Base-by-base conservation (phyloP, 257 asterid genomes). In the Fraxinus anomala region DNA sequence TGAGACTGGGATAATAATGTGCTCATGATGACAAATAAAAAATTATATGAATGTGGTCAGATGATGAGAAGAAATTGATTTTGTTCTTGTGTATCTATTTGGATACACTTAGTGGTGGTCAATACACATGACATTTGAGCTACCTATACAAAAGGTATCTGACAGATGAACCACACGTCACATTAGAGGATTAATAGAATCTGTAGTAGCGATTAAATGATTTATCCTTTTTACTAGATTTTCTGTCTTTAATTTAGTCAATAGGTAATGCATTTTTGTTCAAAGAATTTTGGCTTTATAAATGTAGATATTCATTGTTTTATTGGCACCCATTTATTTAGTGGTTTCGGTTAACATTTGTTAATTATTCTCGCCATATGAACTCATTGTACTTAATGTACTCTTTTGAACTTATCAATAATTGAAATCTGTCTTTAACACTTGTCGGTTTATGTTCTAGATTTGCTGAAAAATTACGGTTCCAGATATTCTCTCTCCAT, bases 401-500 rank as follows among this genome's bases (percentile, higher is more conserved):
- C 74, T 72, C 37, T 73, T 63, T 1, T 66, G 34, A 63, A 13
- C 17, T 39, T 80, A 26, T 72, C 54, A 26, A 23, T 23, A 31
- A 21, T 68, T 5, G 51, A 61, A 37, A n/a, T 19, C 68, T 30
- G 37, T 28, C 65, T 59, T 61, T 80, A 54, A 69, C 56, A 6
- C 33, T 68, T 42, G 23, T 59, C 47, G 44, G 40, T 81, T 81
- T 39, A 63, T 84, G 75, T 85, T 85, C 79, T 94, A 92, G 97
- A 77, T 79, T 78, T 77, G 70, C 86, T 80, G 86, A 79, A 74
- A 86, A 84, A 84, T 42, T 23, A 30, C 72, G 68, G 78, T 36
- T 51, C 68, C 6, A 19, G 78, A 44, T 73, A 76, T 74, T 74
- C 80, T 66, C 31, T 76, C 73, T 72, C 56, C 40, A 30, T 65